phyloP scores from a whole-genome alignment of 2,329 filamentous ascomycete genomes.

The Colletotrichum lentis region DNA sequence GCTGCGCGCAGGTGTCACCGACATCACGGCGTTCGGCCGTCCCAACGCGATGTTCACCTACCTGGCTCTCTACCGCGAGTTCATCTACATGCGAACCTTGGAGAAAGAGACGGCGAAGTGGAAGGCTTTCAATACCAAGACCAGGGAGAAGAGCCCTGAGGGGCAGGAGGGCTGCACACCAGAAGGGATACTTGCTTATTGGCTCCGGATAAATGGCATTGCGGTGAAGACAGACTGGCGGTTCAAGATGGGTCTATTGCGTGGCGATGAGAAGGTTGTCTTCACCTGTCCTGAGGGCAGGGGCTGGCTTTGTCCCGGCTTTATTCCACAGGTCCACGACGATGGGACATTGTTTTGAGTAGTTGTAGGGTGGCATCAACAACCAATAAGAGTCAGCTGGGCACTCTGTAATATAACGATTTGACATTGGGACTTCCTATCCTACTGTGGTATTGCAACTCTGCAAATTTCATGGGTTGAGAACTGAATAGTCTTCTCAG shows the following conservation, averaged over 20 bases:
- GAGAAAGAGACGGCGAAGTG: constrained; percentile 37
- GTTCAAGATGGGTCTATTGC: constrained; percentile 39
- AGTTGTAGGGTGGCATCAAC: neutral
- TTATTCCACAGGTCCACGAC: constrained; percentile 33
- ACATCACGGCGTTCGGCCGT: constrained; percentile 40
- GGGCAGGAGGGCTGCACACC: constrained; percentile 38
- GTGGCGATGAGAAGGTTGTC: constrained; percentile 34
- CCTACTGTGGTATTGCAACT: neutral
- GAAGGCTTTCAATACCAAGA: constrained; percentile 38
- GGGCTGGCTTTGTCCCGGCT: constrained; percentile 35
- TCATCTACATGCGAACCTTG: constrained; percentile 29
- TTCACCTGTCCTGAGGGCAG: constrained; percentile 38
- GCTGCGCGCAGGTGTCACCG: constrained; percentile 38
- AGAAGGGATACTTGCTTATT: constrained; percentile 38
- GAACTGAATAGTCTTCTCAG: neutral
- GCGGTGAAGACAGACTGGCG: constrained; percentile 40
- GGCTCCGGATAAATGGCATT: constrained; percentile 39
- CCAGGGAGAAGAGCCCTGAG: constrained; percentile 24
- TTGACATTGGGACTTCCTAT: neutral
- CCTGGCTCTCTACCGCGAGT: constrained; percentile 37
- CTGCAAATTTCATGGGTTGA: neutral
- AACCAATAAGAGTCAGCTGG: neutral
- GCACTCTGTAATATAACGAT: neutral
- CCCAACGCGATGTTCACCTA: constrained; percentile 39
- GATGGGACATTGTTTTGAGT: constrained; percentile 33